These are phyloP conservation scores for Botrytis paeoniae DNA, from an alignment of 2,329 filamentous ascomycete genomes.

Conservation along the genomic window DNA sequence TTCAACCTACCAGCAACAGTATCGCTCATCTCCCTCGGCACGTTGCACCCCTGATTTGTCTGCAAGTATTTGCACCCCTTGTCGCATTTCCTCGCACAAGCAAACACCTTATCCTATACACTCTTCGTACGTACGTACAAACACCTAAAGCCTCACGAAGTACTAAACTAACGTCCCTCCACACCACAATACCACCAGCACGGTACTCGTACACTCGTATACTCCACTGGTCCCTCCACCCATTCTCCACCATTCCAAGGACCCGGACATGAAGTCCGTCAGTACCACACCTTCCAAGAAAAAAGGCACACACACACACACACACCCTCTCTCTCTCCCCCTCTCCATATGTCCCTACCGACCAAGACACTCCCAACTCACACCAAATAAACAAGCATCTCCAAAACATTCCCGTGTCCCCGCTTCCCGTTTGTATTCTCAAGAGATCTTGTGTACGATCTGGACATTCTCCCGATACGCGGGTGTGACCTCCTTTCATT, in stretches of 20 bases:
- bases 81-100: not conserved
- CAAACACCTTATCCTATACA: not conserved
- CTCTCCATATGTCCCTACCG: not conserved
- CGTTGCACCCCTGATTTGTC: not conserved
- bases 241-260: not conserved
- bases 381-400: not conserved
- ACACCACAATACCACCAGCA: not conserved
- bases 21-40: not conserved
- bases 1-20: not conserved
- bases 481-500: not conserved
- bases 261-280: not conserved
- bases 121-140: not conserved
- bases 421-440: not conserved
- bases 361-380: not conserved
- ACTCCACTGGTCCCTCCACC: not conserved
- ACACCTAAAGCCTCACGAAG: not conserved
- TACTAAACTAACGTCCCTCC: not conserved
- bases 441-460: conserved; percentile 12
- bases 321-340: too few species aligned
- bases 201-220: not conserved
- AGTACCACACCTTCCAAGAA: not conserved
- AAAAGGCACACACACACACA: not conserved
- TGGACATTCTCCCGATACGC: not conserved
- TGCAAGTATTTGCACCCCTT: not conserved
- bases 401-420: not conserved